A percentile compares a stretch with the other conserved stretches of the same genome.
These are phyloP conservation scores for Trametopsis cervina DNA, from an alignment of 768 basidiomycete species.

Conservation along the genomic window DNA sequence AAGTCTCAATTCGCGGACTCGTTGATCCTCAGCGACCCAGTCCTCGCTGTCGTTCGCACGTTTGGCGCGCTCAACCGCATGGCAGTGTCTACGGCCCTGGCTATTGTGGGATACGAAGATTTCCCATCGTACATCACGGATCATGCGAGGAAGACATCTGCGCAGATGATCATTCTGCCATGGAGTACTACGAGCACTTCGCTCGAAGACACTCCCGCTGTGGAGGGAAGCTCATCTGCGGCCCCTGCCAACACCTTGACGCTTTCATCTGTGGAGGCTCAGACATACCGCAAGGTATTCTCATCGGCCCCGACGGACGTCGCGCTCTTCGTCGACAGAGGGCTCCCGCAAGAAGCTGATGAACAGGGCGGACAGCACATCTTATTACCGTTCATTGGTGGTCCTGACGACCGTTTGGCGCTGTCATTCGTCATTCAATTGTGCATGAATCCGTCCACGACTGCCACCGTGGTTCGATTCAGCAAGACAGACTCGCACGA, in stretches of 20 bases:
- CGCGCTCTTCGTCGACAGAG: slow-evolving; percentile 80
- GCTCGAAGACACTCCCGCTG: slow-evolving; percentile 2
- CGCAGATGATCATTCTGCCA: slow-evolving; percentile 78
- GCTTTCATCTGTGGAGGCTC: slow-evolving; percentile 74
- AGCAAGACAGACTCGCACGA: slow-evolving; percentile 33
- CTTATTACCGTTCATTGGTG: slow-evolving; percentile 89
- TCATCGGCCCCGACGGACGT: slow-evolving; percentile 66
- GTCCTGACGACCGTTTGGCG: slow-evolving; percentile 87
- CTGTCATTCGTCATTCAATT: slow-evolving; percentile 76
- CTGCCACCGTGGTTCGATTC: slow-evolving; percentile 70
- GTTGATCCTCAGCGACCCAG: slow-evolving; percentile 62
- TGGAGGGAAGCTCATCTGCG: background rate
- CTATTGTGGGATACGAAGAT: slow-evolving; percentile 70
- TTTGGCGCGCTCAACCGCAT: slow-evolving; percentile 70
- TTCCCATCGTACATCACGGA: slow-evolving; percentile 60
- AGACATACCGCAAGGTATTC: slow-evolving; percentile 71
- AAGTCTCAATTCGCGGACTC: slow-evolving; percentile 70
- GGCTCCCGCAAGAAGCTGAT: slow-evolving; percentile 29
- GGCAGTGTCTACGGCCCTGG: slow-evolving; percentile 58
- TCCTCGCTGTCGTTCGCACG: slow-evolving; percentile 68
- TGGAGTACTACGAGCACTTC: slow-evolving; percentile 44
- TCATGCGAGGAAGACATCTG: slow-evolving; percentile 46
- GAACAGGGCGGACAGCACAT: slow-evolving; percentile 45
- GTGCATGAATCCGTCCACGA: slow-evolving; percentile 55
- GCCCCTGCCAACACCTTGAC: slow-evolving; percentile 38